Evolutionary conservation across 2,329 filamentous ascomycete species (phyloP), one percentile per base, ranked within the genome.

Genomic region (Claviceps monticola): DNA sequence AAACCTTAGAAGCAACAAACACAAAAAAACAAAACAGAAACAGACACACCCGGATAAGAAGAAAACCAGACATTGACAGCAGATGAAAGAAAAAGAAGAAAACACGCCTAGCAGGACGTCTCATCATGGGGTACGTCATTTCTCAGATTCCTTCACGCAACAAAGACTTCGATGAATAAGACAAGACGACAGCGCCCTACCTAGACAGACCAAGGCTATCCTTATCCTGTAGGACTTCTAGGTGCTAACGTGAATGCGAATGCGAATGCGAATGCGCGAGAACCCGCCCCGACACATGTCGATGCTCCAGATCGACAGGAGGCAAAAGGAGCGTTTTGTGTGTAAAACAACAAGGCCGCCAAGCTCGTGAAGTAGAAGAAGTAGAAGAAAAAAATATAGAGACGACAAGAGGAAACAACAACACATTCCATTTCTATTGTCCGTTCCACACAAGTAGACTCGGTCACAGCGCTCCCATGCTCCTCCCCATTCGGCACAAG

Each of bases 271-370:
- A 34, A 34, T 34, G 29, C 29, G 29, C 29, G 57, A 52, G 54
- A n/a, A 17, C 39, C 56, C 56, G 52, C 55, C 55, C 55, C 54
- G 43, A 50, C 49, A 58, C 56, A 56, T 51, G 50, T 45, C 34
- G 42, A 48, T 36, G 44, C 26, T 38, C 19, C 50, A n/a, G 19
- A 38, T 49, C 46, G 21, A 41, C 37, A 48, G 11, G 37, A 52
- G 26, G 17, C 8, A 47, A 5, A 45, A 46, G 16, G 19, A 46
- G 8, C 38, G 26, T 41, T 41, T 16, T 46, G 42, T 21, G 29
- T 34, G 9, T 34, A 34, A 34, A 45, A 14, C 39, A 43, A 36
- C 34, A 52, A 52, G 38, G 46, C 45, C 45, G 46, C 41, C 14
- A 34, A 42, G 45, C 26, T 48, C 16, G 14, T 34, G 29, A 9